Percentiles rank a stretch among this genome's conserved stretches.
Conservation (phyloP, 2,329 filamentous ascomycete genomes). For the Pseudopyricularia cyperi region DNA sequence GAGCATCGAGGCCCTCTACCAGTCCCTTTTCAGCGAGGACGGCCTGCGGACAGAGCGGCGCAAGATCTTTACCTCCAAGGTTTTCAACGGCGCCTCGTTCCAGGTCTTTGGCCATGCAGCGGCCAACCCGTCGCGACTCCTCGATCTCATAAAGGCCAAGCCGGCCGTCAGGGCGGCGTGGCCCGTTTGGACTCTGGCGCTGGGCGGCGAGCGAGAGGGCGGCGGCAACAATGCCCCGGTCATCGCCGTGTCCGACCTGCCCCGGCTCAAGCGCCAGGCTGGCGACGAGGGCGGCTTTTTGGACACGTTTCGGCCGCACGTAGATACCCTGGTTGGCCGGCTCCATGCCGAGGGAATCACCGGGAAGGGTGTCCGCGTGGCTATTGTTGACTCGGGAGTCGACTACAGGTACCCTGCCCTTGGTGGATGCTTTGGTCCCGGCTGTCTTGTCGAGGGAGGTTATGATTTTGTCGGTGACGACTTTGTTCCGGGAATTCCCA, state of each 20-base stretch:
- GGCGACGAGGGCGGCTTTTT: background rate
- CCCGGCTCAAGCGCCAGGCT: background rate
- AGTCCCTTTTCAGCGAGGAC: background rate
- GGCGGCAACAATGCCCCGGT: background rate
- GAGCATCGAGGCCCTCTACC: background rate
- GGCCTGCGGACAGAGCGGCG: background rate
- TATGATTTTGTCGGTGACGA: slow-evolving; percentile 12
- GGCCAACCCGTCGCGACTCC: background rate
- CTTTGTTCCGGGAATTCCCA: slow-evolving; percentile 1
- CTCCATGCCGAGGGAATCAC: slow-evolving; percentile 7
- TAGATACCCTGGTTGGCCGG: slow-evolving; percentile 8
- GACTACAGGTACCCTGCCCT: slow-evolving; percentile 12
- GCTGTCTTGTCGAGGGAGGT: slow-evolving; percentile 10
- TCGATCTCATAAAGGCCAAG: background rate
- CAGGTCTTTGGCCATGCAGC: background rate
- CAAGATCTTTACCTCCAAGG: background rate
- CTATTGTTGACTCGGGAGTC: slow-evolving; percentile 7
- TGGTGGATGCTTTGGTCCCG: slow-evolving; percentile 11
- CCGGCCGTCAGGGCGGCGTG: background rate
- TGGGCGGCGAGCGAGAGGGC: background rate
- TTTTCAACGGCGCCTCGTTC: slow-evolving; percentile 1
- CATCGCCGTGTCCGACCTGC: background rate
- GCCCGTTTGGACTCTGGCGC: background rate
- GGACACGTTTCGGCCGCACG: slow-evolving; percentile 5
- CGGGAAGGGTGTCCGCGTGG: slow-evolving; percentile 7